Percentiles rank a stretch among this genome's conserved stretches.
phyloP scores from a whole-genome alignment of 352 stramenopile species.

The Pythium sp. region DNA sequence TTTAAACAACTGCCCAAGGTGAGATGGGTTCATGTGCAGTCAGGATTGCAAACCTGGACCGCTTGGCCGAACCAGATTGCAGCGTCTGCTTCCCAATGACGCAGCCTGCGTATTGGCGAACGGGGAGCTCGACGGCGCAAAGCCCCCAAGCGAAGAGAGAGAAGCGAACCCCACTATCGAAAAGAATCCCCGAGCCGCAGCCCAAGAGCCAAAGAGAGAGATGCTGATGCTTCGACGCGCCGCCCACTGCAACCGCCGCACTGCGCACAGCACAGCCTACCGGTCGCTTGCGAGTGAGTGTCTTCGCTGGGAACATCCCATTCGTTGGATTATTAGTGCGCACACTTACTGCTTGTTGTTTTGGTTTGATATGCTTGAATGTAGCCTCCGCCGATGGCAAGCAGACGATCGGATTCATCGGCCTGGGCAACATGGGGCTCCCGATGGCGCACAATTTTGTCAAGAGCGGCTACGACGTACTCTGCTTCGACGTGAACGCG shows the following conservation, averaged over 20 bases:
- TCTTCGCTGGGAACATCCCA: background rate
- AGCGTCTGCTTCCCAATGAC: background rate
- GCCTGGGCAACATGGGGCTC: conserved; percentile 91
- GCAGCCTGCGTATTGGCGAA: background rate
- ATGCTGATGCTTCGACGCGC: conserved; percentile 8
- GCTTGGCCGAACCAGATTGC: background rate
- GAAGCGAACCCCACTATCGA: background rate
- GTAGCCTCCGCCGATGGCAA: background rate
- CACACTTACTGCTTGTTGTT: background rate
- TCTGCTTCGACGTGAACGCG: conserved; percentile 63
- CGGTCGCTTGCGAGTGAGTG: conserved; percentile 13
- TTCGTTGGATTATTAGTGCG: background rate
- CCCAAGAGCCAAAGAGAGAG: background rate
- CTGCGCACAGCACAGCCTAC: background rate
- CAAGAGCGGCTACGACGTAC: conserved; percentile 47
- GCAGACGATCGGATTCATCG: conserved; percentile 78
- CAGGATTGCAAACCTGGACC: conserved; percentile 3
- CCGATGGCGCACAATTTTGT: conserved; percentile 90
- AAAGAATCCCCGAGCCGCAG: background rate
- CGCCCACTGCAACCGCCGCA: background rate
- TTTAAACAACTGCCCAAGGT: background rate
- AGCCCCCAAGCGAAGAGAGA: background rate
- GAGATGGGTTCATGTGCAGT: conserved; percentile 1
- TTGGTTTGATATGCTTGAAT: background rate
- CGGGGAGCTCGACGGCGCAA: background rate